Evolutionary conservation across 805 yeast species (phyloP), one percentile per base, ranked within the genome.

Genomic region (Metschnikowia similis): DNA sequence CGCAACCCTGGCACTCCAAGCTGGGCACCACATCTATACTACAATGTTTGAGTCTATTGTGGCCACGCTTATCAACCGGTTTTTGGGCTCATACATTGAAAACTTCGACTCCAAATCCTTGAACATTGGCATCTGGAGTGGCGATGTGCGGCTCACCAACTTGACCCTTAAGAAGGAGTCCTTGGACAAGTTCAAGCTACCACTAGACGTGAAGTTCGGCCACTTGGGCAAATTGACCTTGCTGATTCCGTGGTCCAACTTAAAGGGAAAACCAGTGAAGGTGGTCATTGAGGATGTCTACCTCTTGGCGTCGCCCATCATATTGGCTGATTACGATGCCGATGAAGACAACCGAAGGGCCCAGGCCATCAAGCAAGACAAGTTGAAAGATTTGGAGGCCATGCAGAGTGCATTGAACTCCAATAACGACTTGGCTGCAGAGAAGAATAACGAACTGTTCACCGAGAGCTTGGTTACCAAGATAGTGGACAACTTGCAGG

Each of bases 111-210:
- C 98, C 14, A 88, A 87, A 57, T 97, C 94, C 63, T 72, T 94
- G 61, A 91, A 94, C 59, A 91, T 94, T 48, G 99, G 98, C 5
- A 90, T 94, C 32, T 91, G 98, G 96, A 82, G 90, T 60, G 99
- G 99, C 35, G 98, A 94, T 72, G 98, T 91, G 30, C 88, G 88
- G 64, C 74, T 94, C 48, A 78, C 77, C 54, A 84, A 91, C 64
- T 77, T 95, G 53, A 79, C 84, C 50, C 73, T 94, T 51, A 89
- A 88, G 68, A 85, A 87, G 53, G 97, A 91, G 64, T 89, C 97
- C 2, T 73, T 94, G 42, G 99, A 95, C 66, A 80, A 86, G 58
- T 77, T 94, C 55, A 82, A 87, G 54, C 69, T 95, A 35, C 99
- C 99, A 2, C 69, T 94, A 35, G 88, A 91, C 64, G 92, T 95